Conservation (phyloP, 139 green algal species). For the Chlorella sp. region DNA sequence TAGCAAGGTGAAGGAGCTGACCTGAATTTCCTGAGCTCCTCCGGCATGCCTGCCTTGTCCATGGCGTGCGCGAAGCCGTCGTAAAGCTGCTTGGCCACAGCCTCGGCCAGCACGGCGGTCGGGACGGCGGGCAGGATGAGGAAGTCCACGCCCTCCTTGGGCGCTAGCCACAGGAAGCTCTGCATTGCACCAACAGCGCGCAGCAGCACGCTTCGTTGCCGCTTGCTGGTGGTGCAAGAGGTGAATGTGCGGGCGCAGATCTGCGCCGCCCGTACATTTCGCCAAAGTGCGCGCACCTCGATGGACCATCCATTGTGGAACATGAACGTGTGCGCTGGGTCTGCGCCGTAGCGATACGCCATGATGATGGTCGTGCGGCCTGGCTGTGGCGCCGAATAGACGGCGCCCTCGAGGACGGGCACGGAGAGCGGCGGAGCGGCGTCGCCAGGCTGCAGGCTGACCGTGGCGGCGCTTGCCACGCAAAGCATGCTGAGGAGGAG, state of each 20-base stretch:
- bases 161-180: conserved; percentile 1
- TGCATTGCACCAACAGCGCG: neutral
- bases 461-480: too few species aligned
- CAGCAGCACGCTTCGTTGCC: neutral
- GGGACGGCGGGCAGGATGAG: neutral
- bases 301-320: neutral
- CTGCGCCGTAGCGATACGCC: neutral
- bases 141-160: neutral
- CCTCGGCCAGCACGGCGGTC: neutral
- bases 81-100: neutral
- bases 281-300: neutral
- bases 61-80: neutral
- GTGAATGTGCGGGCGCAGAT: too few species aligned
- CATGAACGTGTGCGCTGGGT: neutral
- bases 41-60: too few species aligned
- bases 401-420: neutral
- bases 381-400: neutral
- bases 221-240: too few species aligned
- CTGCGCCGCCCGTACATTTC: too few species aligned
- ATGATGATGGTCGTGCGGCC: neutral
- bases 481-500: too few species aligned
- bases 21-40: too few species aligned
- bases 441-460: neutral
- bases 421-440: neutral
- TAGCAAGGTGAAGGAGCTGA: too few species aligned